phyloP scores from a whole-genome alignment of 2,329 filamentous ascomycete species.

The Huntiella savannae region DNA sequence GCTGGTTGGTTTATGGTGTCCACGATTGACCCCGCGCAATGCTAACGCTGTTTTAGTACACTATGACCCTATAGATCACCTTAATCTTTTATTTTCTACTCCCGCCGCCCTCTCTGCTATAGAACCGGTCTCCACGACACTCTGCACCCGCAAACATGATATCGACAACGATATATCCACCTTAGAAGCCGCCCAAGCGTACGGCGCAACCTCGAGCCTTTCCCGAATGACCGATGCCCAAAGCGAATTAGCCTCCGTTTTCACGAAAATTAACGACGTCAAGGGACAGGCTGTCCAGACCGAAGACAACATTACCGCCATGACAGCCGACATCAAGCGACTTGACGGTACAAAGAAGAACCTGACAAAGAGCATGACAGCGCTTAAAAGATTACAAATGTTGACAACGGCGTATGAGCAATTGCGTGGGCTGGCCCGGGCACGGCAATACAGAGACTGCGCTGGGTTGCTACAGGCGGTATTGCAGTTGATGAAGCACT shows the following conservation, averaged over 20 bases:
- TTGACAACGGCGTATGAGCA: slow-evolving; percentile 98
- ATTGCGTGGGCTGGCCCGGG: slow-evolving; percentile 61
- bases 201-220: slow-evolving; percentile 71
- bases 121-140: slow-evolving; percentile 49
- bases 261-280: slow-evolving; percentile 87
- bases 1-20: slow-evolving; percentile 20
- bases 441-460: slow-evolving; percentile 84
- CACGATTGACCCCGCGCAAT: slow-evolving; percentile 11
- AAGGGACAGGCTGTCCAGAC: slow-evolving; percentile 77
- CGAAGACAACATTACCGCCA: slow-evolving; percentile 88
- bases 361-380: slow-evolving; percentile 92
- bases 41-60: slow-evolving; percentile 27
- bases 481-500: slow-evolving; percentile 93
- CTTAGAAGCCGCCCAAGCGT: slow-evolving; percentile 61
- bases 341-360: slow-evolving; percentile 94
- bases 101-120: slow-evolving; percentile 69
- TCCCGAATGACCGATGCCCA: slow-evolving; percentile 83
- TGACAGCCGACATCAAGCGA: slow-evolving; percentile 97
- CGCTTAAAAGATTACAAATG: slow-evolving; percentile 93
- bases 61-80: slow-evolving; percentile 82
- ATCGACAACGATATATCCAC: slow-evolving; percentile 59
- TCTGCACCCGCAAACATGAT: slow-evolving; percentile 61
- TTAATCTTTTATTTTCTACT: slow-evolving; percentile 86
- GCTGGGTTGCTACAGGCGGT: slow-evolving; percentile 87
- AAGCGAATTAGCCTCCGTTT: slow-evolving; percentile 71